A percentile compares a stretch with the other conserved stretches of the same genome.
Conservation (phyloP, 192 early-diverging fungal genomes). For the Gigaspora rosea region DNA sequence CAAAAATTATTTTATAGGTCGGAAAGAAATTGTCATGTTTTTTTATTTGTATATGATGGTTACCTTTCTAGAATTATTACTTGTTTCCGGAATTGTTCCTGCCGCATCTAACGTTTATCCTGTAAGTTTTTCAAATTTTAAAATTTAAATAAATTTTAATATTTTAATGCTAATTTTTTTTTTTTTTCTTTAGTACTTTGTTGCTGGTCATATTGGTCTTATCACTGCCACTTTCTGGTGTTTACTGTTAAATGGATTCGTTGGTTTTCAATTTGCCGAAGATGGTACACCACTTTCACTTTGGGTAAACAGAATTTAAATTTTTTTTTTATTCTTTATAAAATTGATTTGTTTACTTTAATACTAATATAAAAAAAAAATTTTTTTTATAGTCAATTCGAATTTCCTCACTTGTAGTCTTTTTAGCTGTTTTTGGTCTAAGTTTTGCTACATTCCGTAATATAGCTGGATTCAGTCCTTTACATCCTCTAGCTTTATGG, state of each 20-base stretch:
- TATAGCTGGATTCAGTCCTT: conserved; percentile 54
- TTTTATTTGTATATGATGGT: conserved; percentile 94
- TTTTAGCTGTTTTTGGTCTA: conserved; percentile 64
- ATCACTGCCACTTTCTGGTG: conserved; percentile 81
- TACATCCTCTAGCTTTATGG: conserved; percentile 65
- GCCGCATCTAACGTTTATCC: conserved; percentile 75
- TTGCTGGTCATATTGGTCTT: conserved; percentile 68
- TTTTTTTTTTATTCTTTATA: not conserved
- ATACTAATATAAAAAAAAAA: not conserved
- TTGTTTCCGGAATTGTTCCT: conserved; percentile 92
- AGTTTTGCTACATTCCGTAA: conserved; percentile 68
- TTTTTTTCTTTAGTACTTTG: conserved; percentile 60
- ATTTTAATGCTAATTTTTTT: conserved; percentile 15
- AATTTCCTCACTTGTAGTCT: conserved; percentile 70
- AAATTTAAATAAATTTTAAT: not conserved
- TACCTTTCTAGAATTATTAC: conserved; percentile 85
- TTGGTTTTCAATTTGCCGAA: conserved; percentile 88
- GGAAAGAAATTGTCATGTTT: conserved; percentile 98
- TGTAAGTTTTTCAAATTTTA: conserved; percentile 37
- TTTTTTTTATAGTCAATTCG: conserved; percentile 65
- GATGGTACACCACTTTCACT: conserved; percentile 85
- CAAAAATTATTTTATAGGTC: conserved; percentile 52
- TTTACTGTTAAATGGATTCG: conserved; percentile 83
- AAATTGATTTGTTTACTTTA: not conserved
- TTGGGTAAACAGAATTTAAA: conserved; percentile 64